phyloP scores from a whole-genome alignment of 495 filamentous ascomycete genomes.

The Tuber magnatum region DNA sequence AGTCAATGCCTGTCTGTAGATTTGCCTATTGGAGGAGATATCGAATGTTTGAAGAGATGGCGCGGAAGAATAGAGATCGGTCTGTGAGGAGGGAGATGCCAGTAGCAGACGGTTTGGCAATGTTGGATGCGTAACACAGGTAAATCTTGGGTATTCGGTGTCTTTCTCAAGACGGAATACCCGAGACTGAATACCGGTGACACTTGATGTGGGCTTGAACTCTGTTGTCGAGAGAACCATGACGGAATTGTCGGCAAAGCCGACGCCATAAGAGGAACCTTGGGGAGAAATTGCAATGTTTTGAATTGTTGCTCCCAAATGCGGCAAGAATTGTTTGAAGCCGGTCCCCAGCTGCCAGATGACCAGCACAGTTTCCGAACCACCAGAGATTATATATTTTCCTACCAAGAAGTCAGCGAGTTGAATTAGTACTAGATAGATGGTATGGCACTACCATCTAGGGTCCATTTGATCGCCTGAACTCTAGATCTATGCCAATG shows the following conservation, averaged over 20 bases:
- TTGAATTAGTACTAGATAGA: conserved; percentile 17
- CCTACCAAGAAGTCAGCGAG: conserved; percentile 48
- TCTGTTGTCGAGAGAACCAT: conserved; percentile 86
- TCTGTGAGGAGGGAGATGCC: conserved; percentile 48
- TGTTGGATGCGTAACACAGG: conserved; percentile 53
- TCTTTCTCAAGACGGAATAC: conserved; percentile 11
- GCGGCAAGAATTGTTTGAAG: conserved; percentile 70
- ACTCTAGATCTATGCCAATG: conserved; percentile 91
- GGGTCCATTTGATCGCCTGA: conserved; percentile 74
- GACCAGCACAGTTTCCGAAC: conserved; percentile 79
- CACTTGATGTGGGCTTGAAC: conserved; percentile 66
- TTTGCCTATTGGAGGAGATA: conserved; percentile 59
- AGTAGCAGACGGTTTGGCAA: conserved; percentile 55
- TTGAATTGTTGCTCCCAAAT: conserved; percentile 75
- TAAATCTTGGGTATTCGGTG: conserved; percentile 23
- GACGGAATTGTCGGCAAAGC: conserved; percentile 80
- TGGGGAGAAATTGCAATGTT: conserved; percentile 71
- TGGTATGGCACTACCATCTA: conserved; percentile 60
- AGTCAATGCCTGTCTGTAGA: conserved; percentile 77
- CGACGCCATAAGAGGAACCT: conserved; percentile 72
- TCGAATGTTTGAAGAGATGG: conserved; percentile 78
- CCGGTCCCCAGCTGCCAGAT: conserved; percentile 93
- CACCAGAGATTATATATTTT: conserved; percentile 93
- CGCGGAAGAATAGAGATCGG: conserved; percentile 31
- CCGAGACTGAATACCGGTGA: conserved; percentile 69